These are phyloP conservation scores for Xerophyta viscosa DNA, from an alignment of 106 monocot genomes.

Conservation along the genomic window DNA sequence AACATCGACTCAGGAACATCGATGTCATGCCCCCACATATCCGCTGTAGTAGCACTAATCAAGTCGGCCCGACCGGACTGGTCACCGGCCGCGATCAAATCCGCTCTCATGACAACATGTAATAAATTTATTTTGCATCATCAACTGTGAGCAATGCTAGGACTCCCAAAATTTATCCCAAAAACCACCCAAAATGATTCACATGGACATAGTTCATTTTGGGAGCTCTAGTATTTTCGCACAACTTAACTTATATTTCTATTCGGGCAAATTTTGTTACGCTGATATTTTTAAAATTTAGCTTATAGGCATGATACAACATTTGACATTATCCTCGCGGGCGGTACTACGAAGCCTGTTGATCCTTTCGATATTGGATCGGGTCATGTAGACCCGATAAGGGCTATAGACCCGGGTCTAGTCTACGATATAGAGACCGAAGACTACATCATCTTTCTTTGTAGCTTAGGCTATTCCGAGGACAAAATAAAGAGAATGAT, in stretches of 20 bases:
- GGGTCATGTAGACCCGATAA: conserved; percentile 37
- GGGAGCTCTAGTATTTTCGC: too few species aligned
- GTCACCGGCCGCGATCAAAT: conserved; percentile 73
- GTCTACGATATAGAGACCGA: conserved; percentile 41
- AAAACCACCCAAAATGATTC: too few species aligned
- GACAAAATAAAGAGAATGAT: conserved; percentile 22
- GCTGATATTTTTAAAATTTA: too few species aligned
- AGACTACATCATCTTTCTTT: conserved; percentile 51
- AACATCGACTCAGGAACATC: conserved; percentile 73
- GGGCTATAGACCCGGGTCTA: conserved; percentile 40
- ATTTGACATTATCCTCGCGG: conserved; percentile 35
- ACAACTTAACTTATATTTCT: too few species aligned
- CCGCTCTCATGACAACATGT: conserved; percentile 80
- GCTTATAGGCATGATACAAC: conserved; percentile 41
- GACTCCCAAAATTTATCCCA: too few species aligned
- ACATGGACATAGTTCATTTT: too few species aligned
- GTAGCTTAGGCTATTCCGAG: conserved; percentile 38
- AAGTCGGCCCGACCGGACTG: conserved; percentile 51
- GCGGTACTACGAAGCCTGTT: conserved; percentile 36
- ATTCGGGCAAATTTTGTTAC: too few species aligned
- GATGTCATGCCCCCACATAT: conserved; percentile 65
- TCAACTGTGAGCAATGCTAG: too few species aligned
- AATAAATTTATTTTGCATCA: not conserved
- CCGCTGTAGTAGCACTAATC: conserved; percentile 60
- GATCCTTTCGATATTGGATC: conserved; percentile 51